Evolutionary conservation across 176 grass and related monocot genomes (phyloP).

Genomic region (Aegilops umbellulata): DNA sequence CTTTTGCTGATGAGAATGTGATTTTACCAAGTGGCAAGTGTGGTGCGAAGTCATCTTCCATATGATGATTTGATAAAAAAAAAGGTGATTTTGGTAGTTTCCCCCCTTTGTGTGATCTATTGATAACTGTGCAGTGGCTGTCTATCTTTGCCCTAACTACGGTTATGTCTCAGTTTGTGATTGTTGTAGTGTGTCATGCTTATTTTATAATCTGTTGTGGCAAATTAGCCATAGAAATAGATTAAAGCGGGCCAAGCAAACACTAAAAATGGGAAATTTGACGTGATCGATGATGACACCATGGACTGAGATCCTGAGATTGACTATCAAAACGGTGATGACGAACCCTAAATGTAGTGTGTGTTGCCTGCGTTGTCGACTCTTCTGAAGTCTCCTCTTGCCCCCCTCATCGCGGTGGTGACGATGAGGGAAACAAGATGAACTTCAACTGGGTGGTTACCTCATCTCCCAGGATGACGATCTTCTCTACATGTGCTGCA

Average conservation of each 20-base stretch:
- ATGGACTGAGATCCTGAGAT: too few species aligned
- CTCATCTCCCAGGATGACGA: neutral
- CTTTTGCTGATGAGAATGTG: slow-evolving; percentile 3
- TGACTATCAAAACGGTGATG: too few species aligned
- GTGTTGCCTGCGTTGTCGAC: neutral
- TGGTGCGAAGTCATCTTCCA: too few species aligned
- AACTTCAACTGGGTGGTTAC: neutral
- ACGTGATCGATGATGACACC: too few species aligned
- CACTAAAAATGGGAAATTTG: too few species aligned
- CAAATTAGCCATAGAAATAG: too few species aligned
- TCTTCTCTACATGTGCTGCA: neutral
- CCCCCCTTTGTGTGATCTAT: neutral
- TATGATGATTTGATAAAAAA: too few species aligned
- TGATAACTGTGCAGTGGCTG: slow-evolving; percentile 4
- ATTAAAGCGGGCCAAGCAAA: too few species aligned
- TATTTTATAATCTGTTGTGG: neutral
- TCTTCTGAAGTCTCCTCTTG: neutral
- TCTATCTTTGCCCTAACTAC: too few species aligned
- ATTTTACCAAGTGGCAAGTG: neutral
- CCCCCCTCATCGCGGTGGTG: neutral
- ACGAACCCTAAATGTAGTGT: neutral
- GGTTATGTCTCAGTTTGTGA: too few species aligned
- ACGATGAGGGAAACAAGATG: neutral
- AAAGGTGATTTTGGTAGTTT: too few species aligned
- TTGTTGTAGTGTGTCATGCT: neutral